Evolutionary conservation across 805 yeast genomes (phyloP), one percentile per base, ranked within the genome.

Genomic region (Candida quercuum): DNA sequence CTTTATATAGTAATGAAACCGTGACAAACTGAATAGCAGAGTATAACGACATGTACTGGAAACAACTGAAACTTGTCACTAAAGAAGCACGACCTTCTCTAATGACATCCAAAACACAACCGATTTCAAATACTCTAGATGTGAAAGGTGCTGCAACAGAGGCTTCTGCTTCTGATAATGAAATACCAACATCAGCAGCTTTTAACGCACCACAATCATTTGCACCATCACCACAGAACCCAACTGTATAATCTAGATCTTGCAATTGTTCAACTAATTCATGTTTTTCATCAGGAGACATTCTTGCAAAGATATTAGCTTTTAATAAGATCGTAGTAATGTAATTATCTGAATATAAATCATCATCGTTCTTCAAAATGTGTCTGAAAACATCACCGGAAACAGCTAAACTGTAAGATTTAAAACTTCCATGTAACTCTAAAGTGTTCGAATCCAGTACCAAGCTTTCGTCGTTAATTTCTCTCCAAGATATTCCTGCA

Each of bases 141-240:
- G 99, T 93, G 59, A 93, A 93, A 3, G 99, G 99, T 0, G 99
- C 99, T 0, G 99, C 99, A 14, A 93, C 97, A 3, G 95, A 85
- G 0, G 99, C 99, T 57, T 93, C 99, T 0, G 98, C 99, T 58
- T 93, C 99, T 21, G 96, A 86, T 33, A 93, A 64, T 0, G 98
- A 91, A 15, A 93, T 78, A 14, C 99, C 99, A 35, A 94, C 95
- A 63, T 93, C 96, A 0, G 99, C 98, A 12, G 96, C 96, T 54
- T 91, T 93, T 40, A 93, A 67, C 0, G 99, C 99, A 48, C 99
- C 99, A 63, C 98, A 93, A 57, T 93, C 99, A 61, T 93, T 93
- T 6, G 99, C 99, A 47, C 99, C 99, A 64, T 93, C 99, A 26
- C 99, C 99, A 63, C 98, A 93, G 60, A 93, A 93, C 3, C 97